Conservation (phyloP, 371 early-diverging fungal species). For the Nosema muscidifuracis region DNA sequence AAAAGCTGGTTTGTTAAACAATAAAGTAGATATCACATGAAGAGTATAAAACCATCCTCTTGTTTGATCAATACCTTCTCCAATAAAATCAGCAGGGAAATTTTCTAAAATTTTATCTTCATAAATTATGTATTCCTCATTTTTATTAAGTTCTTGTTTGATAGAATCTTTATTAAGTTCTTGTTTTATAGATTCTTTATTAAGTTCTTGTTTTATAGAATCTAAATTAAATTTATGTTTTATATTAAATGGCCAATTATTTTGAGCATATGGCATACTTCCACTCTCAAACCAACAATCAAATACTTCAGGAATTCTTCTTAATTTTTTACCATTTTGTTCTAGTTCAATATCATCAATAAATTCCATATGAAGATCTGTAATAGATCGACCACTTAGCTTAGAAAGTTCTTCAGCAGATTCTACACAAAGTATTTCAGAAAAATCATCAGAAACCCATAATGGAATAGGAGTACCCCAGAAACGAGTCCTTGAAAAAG, state of each 20-base stretch:
- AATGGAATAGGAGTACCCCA: constrained; percentile 99
- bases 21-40: constrained; percentile 89
- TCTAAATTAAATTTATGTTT: not conserved
- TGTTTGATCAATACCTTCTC: constrained; percentile 99
- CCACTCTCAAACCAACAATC: constrained; percentile 97
- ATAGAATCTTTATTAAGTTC: constrained; percentile 69
- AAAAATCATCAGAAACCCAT: constrained; percentile 84
- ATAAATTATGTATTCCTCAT: not conserved
- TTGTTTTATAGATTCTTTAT: constrained; percentile 59
- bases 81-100: constrained; percentile 99
- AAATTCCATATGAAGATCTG: constrained; percentile 88
- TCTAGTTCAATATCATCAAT: constrained; percentile 94
- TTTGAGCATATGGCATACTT: constrained; percentile 98
- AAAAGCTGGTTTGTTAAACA: constrained; percentile 92
- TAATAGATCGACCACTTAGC: constrained; percentile 66
- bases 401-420: constrained; percentile 84
- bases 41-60: constrained; percentile 99
- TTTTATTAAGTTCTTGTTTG: too few species aligned
- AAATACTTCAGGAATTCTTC: constrained; percentile 92
- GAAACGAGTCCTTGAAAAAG: constrained; percentile 93
- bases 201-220: too few species aligned
- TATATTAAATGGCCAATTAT: constrained; percentile 84
- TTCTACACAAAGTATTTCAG: constrained; percentile 72
- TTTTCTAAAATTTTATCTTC: constrained; percentile 52
- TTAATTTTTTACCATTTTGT: constrained; percentile 69